phyloP scores from a whole-genome alignment of 257 asterid genomes.

The Apocynum venetum region DNA sequence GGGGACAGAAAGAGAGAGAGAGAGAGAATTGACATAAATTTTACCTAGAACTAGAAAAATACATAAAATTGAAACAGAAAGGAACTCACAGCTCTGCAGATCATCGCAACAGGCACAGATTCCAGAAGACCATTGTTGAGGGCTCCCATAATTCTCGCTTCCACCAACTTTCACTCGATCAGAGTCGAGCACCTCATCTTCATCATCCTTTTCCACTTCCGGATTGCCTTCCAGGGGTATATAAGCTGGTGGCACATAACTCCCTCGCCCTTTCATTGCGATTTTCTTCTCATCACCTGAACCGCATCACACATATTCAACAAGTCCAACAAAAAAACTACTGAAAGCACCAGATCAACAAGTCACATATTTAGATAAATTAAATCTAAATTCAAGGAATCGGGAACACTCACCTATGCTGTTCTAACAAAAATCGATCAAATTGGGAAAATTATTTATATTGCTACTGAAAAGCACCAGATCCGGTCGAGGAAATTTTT shows the following conservation, averaged over 20 bases:
- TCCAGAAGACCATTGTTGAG: constrained; percentile 87
- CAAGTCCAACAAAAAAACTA: neutral
- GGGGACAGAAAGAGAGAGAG: neutral
- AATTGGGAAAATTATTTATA: no score
- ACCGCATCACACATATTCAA: neutral
- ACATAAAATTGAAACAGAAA: neutral
- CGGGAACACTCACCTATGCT: no score
- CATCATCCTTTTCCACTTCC: constrained; percentile 37
- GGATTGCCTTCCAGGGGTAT: constrained; percentile 44
- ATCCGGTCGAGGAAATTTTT: no score
- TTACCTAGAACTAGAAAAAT: neutral
- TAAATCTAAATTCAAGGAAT: no score
- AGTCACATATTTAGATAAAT: no score
- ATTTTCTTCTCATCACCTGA: constrained; percentile 8
- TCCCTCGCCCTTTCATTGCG: constrained; percentile 39
- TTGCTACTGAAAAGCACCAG: no score
- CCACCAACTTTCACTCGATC: constrained; percentile 22
- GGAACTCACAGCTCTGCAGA: constrained; percentile 84
- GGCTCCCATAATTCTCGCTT: constrained; percentile 23
- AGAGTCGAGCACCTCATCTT: constrained; percentile 30
- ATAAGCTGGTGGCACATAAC: constrained; percentile 79
- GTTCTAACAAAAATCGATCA: no score
- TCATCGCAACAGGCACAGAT: constrained; percentile 97
- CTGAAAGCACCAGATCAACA: no score
- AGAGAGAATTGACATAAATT: no score